phyloP scores from a whole-genome alignment of 768 basidiomycete species.

The Pleurotus giganteus region DNA sequence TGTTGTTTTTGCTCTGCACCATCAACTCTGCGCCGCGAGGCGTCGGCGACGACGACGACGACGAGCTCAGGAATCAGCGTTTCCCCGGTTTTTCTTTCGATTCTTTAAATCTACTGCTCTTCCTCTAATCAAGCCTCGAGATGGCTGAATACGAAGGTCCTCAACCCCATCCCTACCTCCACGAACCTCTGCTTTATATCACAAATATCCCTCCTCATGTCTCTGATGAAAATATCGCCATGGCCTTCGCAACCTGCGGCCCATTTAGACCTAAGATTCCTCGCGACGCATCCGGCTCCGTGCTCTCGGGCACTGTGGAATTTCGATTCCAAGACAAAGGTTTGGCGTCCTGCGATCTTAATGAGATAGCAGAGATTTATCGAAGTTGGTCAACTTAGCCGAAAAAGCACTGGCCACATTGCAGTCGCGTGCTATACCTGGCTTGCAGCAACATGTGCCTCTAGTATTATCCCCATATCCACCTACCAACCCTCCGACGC shows the following conservation, averaged over 20 bases:
- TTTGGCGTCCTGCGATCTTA: slow-evolving; percentile 24
- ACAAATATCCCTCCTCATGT: slow-evolving; percentile 73
- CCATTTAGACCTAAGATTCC: slow-evolving; percentile 79
- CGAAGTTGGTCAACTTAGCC: slow-evolving; percentile 41
- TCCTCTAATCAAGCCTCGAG: slow-evolving; percentile 28
- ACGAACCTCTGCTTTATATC: slow-evolving; percentile 80
- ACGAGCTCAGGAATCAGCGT: slow-evolving; percentile 1
- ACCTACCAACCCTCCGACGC: slow-evolving; percentile 71
- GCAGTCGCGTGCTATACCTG: slow-evolving; percentile 71
- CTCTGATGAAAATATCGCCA: slow-evolving; percentile 73
- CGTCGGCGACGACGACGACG: slow-evolving; percentile 10
- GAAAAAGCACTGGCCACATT: slow-evolving; percentile 88
- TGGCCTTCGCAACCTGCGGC: slow-evolving; percentile 70
- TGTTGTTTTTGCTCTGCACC: slow-evolving; percentile 1
- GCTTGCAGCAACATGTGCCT: slow-evolving; percentile 52
- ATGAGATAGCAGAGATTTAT: slow-evolving; percentile 9
- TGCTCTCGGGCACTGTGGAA: slow-evolving; percentile 74
- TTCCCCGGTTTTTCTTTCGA: slow-evolving; percentile 12
- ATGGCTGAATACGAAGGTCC: slow-evolving; percentile 39
- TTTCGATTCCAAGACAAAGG: slow-evolving; percentile 83
- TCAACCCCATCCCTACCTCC: slow-evolving; percentile 78
- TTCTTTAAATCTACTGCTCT: slow-evolving; percentile 15
- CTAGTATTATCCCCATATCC: slow-evolving; percentile 83
- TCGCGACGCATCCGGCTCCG: slow-evolving; percentile 52
- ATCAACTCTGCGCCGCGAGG: slow-evolving; percentile 9